phyloP scores from a whole-genome alignment of 2,329 filamentous ascomycete genomes.

The Rhexocercosporidium sp. region DNA sequence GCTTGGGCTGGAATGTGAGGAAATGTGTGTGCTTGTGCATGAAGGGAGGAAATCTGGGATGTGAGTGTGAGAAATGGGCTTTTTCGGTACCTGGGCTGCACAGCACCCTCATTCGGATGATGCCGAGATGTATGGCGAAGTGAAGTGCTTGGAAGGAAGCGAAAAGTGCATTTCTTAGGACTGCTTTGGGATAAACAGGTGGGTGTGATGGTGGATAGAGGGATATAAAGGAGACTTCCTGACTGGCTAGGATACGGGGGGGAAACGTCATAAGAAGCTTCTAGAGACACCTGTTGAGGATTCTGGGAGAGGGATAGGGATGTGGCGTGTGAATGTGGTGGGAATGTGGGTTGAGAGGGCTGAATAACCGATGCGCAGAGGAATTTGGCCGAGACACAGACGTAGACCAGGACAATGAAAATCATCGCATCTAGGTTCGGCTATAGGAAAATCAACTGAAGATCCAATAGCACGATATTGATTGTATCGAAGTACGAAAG shows the following conservation, averaged over 20 bases:
- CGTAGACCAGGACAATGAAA: background rate
- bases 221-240: background rate
- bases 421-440: background rate
- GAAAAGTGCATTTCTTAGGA: background rate
- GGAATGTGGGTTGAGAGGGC: background rate
- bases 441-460: background rate
- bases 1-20: conserved; percentile 13
- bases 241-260: background rate
- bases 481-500: background rate
- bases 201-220: background rate
- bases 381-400: conserved; percentile 1
- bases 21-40: background rate
- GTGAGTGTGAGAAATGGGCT: too few species aligned
- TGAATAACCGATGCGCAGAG: background rate
- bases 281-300: background rate
- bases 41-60: too few species aligned
- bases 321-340: background rate
- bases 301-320: background rate
- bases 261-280: background rate
- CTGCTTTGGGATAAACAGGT: background rate
- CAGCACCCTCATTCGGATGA: background rate
- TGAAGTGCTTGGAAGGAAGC: background rate
- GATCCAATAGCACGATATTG: conserved; percentile 1
- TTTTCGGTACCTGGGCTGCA: background rate
- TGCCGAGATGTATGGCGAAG: background rate